Percentiles rank a stretch among this genome's conserved stretches.
Conservation (phyloP, 148 eudicot species). For the Tetragonia tetragonoides region DNA sequence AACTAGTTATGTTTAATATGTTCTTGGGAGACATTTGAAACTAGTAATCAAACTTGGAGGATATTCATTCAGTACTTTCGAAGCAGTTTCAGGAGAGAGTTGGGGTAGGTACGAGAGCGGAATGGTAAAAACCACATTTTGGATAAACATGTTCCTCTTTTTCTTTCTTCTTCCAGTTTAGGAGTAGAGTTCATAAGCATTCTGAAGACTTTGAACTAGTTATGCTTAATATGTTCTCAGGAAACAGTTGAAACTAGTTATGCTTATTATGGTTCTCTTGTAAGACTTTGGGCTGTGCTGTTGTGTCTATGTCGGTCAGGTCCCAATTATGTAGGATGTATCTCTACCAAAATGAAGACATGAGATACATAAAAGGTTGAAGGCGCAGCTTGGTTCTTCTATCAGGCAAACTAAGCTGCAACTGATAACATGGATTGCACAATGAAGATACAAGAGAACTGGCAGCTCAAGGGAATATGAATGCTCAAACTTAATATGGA, state of each 20-base stretch:
- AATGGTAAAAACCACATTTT: no score
- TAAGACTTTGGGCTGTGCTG: neutral
- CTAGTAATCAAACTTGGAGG: no score
- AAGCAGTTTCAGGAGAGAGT: no score
- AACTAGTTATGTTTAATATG: neutral
- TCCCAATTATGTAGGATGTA: neutral
- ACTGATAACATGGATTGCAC: no score
- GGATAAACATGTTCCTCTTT: no score
- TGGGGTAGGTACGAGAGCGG: no score
- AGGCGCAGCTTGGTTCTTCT: neutral
- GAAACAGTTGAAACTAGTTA: neutral
- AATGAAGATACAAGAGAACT: no score
- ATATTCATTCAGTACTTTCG: no score
- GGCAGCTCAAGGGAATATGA: no score
- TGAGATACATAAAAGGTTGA: neutral
- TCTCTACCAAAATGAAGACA: neutral
- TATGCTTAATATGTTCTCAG: no score
- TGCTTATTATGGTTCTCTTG: neutral
- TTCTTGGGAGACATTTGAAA: no score
- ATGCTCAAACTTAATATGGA: neutral
- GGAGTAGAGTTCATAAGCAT: neutral
- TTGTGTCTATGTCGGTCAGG: neutral
- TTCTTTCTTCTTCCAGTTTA: neutral
- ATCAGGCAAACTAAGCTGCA: no score
- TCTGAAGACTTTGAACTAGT: neutral